A percentile compares a stretch with the other conserved stretches of the same genome.
Evolutionary conservation across 345 rosid species (phyloP).

Genomic region (Cardamine resedifolia): DNA sequence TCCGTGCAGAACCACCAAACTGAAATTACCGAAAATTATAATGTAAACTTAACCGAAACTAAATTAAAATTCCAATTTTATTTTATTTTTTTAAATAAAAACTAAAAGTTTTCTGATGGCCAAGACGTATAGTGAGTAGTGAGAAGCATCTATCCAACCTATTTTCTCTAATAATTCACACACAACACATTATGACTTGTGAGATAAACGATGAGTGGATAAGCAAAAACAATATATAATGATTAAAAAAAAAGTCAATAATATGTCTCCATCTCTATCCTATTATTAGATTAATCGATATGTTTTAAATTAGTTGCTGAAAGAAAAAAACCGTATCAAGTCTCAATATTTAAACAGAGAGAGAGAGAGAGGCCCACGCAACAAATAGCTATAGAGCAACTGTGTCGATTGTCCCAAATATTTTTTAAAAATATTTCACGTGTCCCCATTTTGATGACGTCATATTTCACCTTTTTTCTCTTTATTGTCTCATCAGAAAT

Average conservation of each 20-base stretch:
- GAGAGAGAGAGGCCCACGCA: conserved; percentile 9
- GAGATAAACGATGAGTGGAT: conserved; percentile 21
- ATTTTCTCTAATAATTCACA: neutral
- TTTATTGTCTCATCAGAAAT: conserved; percentile 5
- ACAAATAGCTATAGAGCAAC: conserved; percentile 27
- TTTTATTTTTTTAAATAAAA: too few relatives aligned
- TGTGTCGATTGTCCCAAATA: conserved; percentile 14
- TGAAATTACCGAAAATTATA: neutral
- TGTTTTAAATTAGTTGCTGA: conserved; percentile 16
- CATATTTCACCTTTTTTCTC: conserved; percentile 9
- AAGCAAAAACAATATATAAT: neutral
- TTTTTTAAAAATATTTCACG: neutral
- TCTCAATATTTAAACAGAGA: conserved; percentile 21
- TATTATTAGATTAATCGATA: conserved; percentile 27
- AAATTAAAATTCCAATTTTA: neutral
- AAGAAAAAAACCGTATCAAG: conserved; percentile 21
- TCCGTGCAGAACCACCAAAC: neutral
- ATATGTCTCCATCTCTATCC: neutral
- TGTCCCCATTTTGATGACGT: conserved; percentile 39
- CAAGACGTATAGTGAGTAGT: too few relatives aligned
- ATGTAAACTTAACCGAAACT: neutral
- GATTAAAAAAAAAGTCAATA: neutral
- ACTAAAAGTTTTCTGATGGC: too few relatives aligned
- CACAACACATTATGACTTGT: conserved; percentile 6
- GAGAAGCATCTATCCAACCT: neutral